A percentile compares a stretch with the other conserved stretches of the same genome.
phyloP scores from a whole-genome alignment of 2,329 filamentous ascomycete species.

The Aspergillus sp. region DNA sequence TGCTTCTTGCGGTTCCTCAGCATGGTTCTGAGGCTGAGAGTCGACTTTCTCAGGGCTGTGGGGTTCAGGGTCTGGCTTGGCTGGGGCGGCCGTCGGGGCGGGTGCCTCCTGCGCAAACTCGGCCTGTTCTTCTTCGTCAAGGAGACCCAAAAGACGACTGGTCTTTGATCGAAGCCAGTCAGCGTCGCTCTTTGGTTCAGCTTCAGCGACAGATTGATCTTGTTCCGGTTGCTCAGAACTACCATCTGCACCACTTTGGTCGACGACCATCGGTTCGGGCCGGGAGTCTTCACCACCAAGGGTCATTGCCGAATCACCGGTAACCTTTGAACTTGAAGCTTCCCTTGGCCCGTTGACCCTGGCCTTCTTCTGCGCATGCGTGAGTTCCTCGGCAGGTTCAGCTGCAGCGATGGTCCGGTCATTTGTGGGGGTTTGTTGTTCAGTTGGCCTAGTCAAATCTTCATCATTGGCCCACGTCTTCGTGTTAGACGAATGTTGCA shows the following conservation, averaged over 20 bases:
- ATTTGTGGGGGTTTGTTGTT: conserved; percentile 13
- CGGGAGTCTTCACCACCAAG: conserved; percentile 1
- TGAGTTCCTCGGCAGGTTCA: conserved; percentile 26
- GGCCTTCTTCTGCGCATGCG: conserved; percentile 38
- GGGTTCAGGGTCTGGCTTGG: conserved; percentile 7
- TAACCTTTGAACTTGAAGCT: background rate
- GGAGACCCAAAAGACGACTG: conserved; percentile 76
- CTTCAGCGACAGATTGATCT: conserved; percentile 21
- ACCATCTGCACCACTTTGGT: conserved; percentile 15
- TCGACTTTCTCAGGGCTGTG: conserved; percentile 10
- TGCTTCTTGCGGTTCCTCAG: conserved; percentile 5
- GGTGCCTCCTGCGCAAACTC: conserved; percentile 34
- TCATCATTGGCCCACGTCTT: conserved; percentile 60
- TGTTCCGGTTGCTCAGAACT: conserved; percentile 11
- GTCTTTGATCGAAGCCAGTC: conserved; percentile 92
- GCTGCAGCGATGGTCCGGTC: conserved; percentile 16
- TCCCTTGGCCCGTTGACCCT: conserved; percentile 62
- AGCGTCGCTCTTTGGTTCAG: conserved; percentile 58
- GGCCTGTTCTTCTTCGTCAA: conserved; percentile 59
- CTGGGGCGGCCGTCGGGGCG: conserved; percentile 10
- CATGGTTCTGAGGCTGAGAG: conserved; percentile 5
- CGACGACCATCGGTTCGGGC: conserved; percentile 20
- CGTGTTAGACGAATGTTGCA: conserved; percentile 63
- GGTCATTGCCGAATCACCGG: background rate
- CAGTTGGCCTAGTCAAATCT: conserved; percentile 24